Evolutionary conservation across 371 early-diverging fungal species (phyloP), one percentile per base, ranked within the genome.

Genomic region (Mortierella sp.): DNA sequence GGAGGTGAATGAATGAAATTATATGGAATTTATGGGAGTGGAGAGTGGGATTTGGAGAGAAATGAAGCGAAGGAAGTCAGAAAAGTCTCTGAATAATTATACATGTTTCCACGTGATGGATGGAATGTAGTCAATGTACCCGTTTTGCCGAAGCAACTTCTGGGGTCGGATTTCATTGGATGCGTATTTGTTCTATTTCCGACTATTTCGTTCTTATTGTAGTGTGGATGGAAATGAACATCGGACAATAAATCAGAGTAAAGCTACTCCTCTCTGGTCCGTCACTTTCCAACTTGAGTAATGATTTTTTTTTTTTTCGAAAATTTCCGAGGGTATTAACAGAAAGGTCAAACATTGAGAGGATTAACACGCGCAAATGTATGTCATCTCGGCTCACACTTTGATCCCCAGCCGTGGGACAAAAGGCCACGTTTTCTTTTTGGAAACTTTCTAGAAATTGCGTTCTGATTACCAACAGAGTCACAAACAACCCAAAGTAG

Each of bases 81-180:
- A 43, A 48, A 48, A 19, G n/a, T 48, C n/a, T 48, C 43, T 10
- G 15, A 4, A 3, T 13, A 9, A 48, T 43, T 48, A 48, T 48
- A 48, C 10, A 43, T 10, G 10, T 36, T 69, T 63, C 70, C 71
- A 64, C 65, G 71, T 64, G 71, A 71, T 43, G 16, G 3, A 3
- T 13, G 45, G 19, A 24, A 28, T 43, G 43, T 13, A 19, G 24
- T 0, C 38, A 63, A 15, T 32, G 43, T 40, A 24, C 28, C 52
- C 52, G 33, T 72, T 65, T 66, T 72, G 60, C 72, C 72, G 72
- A 65, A 16, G 28, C 10, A 28, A n/a, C 4, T 8, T 22, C 22
- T 70, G 71, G 71, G 11, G 58, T 58, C 48, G 10, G 8, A 65
- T 59, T 38, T 65, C 48, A 70, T 70, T 70, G 71, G 70, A 21